Evolutionary conservation across 192 early-diverging fungal genomes (phyloP), one percentile per base, ranked within the genome.

Genomic region (Entomortierella chlamydospora): DNA sequence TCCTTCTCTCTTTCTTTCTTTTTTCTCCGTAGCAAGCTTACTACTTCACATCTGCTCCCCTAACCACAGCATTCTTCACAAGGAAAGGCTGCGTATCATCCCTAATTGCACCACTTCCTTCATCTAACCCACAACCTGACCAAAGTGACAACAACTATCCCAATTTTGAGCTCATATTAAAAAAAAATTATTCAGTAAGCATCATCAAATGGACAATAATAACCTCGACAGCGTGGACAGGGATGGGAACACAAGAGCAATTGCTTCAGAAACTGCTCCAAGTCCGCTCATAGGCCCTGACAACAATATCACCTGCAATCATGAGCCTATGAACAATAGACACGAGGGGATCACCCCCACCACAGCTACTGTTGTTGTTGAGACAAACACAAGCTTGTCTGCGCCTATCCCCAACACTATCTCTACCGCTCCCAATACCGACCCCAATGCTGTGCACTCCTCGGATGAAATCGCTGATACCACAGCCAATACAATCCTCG

Each of bases 261-360:
- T 30, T 33, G 18, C 55, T 33, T 17, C 55, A 57, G 31, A 26
- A 29, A 2, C 20, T 13, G 10, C 18, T 29, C 31, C 29, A 47
- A 47, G 45, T 47, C 45, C 45, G 45, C 45, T 17, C 39, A 25
- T 4, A 37, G 56, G 31, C n/a, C 34, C 23, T 23, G 57, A 43
- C 39, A 25, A 30, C 49, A 22, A 3, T 64, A 37, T 64, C 61
- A 64, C 49, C 50, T 64, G 61, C 61, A 64, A 64, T 20, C 61
- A 64, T 52, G 61, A 64, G 61, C 60, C 60, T 50, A 25, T 26
- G 26, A 45, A 62, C 26, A n/a, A 50, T 1, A 25, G 26, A 62
- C 60, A 62, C 60, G 60, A 62, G 60, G 45, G 23, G 2, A 45
- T 45, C 6, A 59, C 17, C 4, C 4, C 11, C 22, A 28, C 25